These are phyloP conservation scores for Delphinella strobiligena DNA, from an alignment of 2,329 filamentous ascomycete species.

Conservation along the genomic window DNA sequence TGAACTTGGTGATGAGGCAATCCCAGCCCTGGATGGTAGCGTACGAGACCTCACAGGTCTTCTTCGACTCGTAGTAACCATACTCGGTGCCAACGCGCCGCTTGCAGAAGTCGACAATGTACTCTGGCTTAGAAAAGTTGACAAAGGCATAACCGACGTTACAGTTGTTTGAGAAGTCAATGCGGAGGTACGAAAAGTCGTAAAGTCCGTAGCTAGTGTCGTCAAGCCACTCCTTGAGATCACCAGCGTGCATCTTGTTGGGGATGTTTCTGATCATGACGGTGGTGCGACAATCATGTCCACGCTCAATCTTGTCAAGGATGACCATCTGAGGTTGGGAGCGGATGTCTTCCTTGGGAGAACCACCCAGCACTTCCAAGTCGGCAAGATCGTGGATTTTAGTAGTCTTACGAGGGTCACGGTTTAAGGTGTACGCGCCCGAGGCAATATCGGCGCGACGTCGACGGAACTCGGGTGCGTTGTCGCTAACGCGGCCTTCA, in stretches of 20 bases:
- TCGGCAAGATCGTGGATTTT: neutral
- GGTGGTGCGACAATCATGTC: slow-evolving; percentile 38
- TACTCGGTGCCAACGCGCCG: slow-evolving; percentile 27
- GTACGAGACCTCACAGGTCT: slow-evolving; percentile 83
- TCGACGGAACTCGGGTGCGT: neutral
- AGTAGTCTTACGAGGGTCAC: neutral
- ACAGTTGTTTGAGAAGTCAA: slow-evolving; percentile 39
- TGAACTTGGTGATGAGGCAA: slow-evolving; percentile 85
- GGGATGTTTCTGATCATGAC: slow-evolving; percentile 92
- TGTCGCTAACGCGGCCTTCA: no score
- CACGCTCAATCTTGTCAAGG: slow-evolving; percentile 25
- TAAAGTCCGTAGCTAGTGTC: slow-evolving; percentile 69
- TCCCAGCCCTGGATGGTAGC: slow-evolving; percentile 94
- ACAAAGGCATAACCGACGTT: slow-evolving; percentile 97
- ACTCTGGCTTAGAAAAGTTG: slow-evolving; percentile 72
- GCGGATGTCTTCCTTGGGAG: neutral
- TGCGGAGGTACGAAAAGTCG: slow-evolving; percentile 90
- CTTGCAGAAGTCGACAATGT: slow-evolving; percentile 48
- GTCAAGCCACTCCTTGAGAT: slow-evolving; percentile 66
- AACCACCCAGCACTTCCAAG: neutral
- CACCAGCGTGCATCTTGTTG: slow-evolving; percentile 61
- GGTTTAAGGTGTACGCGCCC: no score
- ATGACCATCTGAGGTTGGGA: slow-evolving; percentile 28
- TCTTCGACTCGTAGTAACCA: slow-evolving; percentile 74
- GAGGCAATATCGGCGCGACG: neutral